Evolutionary conservation across 2,329 filamentous ascomycete genomes (phyloP).

Genomic region (Alternaria metachromatica): DNA sequence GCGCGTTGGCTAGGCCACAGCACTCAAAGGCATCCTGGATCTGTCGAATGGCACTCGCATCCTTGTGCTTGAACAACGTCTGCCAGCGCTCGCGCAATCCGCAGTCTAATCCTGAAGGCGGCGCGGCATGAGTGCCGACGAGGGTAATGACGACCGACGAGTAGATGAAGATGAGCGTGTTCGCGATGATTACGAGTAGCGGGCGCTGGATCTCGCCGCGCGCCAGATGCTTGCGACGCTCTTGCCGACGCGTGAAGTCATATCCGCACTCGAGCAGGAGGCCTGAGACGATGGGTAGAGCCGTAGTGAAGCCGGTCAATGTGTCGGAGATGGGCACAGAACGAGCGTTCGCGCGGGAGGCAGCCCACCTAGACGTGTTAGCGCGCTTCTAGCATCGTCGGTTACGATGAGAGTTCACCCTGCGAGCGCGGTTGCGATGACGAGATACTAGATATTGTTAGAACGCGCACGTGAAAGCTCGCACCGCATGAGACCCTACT

Average conservation of each 20-base stretch:
- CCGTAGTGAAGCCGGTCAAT: conserved; percentile 51
- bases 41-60: conserved; percentile 58
- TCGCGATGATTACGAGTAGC: conserved; percentile 48
- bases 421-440: conserved; percentile 50
- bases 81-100: conserved; percentile 65
- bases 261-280: conserved; percentile 51
- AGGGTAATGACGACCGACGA: conserved; percentile 54
- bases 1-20: conserved; percentile 66
- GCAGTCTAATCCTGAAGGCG: conserved; percentile 56
- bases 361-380: conserved; percentile 36
- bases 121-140: conserved; percentile 52
- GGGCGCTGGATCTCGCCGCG: conserved; percentile 45
- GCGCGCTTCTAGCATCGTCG: background rate
- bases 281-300: conserved; percentile 53
- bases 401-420: conserved; percentile 27
- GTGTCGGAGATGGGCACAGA: conserved; percentile 53
- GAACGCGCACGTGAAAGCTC: background rate
- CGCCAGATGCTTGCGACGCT: conserved; percentile 33
- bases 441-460: conserved; percentile 48
- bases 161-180: conserved; percentile 50
- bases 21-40: conserved; percentile 73
- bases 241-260: conserved; percentile 42
- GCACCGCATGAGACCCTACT: conserved; percentile 27
- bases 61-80: conserved; percentile 59
- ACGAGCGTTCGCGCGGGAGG: conserved; percentile 40